Evolutionary conservation across 345 rosid genomes (phyloP).

Genomic region (Salix suchowensis): DNA sequence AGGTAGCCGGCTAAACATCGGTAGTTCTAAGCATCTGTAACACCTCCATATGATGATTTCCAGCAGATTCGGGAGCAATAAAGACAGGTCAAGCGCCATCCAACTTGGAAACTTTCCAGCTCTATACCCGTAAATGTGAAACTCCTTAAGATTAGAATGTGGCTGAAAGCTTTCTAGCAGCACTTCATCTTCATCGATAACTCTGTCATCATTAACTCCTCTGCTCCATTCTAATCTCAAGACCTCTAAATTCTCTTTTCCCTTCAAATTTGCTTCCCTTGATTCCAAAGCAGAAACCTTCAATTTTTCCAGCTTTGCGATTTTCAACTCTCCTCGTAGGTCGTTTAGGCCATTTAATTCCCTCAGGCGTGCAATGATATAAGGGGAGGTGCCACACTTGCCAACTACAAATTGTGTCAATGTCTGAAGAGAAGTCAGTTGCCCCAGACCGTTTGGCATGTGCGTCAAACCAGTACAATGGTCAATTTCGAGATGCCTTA

Average conservation of each 20-base stretch:
- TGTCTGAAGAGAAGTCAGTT: conserved; percentile 18
- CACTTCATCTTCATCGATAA: background rate
- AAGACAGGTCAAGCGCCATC: background rate
- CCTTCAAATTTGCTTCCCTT: conserved; percentile 14
- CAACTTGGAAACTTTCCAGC: conserved; percentile 6
- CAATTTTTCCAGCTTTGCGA: background rate
- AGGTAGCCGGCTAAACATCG: conserved; percentile 8
- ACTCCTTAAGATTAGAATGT: conserved; percentile 11
- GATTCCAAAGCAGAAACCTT: conserved; percentile 1
- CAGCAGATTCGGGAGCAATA: background rate
- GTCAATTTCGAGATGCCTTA: background rate
- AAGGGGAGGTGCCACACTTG: no score
- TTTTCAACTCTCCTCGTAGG: conserved; percentile 5
- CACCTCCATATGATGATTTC: background rate
- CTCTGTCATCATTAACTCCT: background rate
- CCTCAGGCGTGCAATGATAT: background rate
- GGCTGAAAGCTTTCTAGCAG: conserved; percentile 8
- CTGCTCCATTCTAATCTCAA: conserved; percentile 8
- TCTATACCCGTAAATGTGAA: conserved; percentile 1
- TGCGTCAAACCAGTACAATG: background rate
- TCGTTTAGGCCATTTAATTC: conserved; percentile 15
- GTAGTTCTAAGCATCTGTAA: background rate
- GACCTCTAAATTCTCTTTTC: background rate
- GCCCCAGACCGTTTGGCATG: conserved; percentile 23
- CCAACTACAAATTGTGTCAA: conserved; percentile 12